Conservation (phyloP, 2,329 filamentous ascomycete genomes). For the Ilyonectria sp. region DNA sequence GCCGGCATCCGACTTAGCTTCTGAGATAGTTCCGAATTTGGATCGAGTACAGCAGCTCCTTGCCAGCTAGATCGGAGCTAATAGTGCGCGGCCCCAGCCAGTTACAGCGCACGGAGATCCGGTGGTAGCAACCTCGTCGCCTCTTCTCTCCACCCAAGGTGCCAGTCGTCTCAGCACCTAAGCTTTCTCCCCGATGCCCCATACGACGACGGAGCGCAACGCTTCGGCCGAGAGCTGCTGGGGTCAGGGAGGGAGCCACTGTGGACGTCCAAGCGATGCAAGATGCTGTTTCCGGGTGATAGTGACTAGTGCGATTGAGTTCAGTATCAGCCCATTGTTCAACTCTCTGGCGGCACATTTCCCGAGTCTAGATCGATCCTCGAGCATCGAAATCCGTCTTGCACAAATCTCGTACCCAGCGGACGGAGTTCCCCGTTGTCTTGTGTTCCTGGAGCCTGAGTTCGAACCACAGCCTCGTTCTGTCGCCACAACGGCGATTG, state of each 20-base stretch:
- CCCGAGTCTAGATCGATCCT: slow-evolving; percentile 19
- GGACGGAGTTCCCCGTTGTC: slow-evolving; percentile 31
- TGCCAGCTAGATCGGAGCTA: slow-evolving; percentile 15
- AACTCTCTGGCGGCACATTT: background rate
- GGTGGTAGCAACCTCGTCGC: background rate
- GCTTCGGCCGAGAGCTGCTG: slow-evolving; percentile 28
- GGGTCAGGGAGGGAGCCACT: slow-evolving; percentile 12
- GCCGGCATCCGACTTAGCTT: slow-evolving; percentile 10
- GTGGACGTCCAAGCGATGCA: slow-evolving; percentile 13
- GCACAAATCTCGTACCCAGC: background rate
- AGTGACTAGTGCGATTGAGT: background rate
- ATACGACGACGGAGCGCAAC: slow-evolving; percentile 3
- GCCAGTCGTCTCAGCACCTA: slow-evolving; percentile 10
- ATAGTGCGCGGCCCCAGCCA: slow-evolving; percentile 3
- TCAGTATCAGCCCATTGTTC: background rate
- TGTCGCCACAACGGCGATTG: slow-evolving; percentile 28
- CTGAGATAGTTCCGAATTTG: slow-evolving; percentile 12
- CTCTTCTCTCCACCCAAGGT: background rate
- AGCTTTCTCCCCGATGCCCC: slow-evolving; percentile 14
- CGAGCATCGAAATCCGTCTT: background rate
- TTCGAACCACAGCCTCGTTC: slow-evolving; percentile 29
- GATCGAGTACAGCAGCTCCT: slow-evolving; percentile 18
- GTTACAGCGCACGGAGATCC: slow-evolving; percentile 6
- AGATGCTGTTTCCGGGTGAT: slow-evolving; percentile 2
- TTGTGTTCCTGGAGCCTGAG: slow-evolving; percentile 17